Percentiles rank a stretch among this genome's conserved stretches.
phyloP scores from a whole-genome alignment of 1,284 basidiomycete species.

The Megacollybia platyphylla region DNA sequence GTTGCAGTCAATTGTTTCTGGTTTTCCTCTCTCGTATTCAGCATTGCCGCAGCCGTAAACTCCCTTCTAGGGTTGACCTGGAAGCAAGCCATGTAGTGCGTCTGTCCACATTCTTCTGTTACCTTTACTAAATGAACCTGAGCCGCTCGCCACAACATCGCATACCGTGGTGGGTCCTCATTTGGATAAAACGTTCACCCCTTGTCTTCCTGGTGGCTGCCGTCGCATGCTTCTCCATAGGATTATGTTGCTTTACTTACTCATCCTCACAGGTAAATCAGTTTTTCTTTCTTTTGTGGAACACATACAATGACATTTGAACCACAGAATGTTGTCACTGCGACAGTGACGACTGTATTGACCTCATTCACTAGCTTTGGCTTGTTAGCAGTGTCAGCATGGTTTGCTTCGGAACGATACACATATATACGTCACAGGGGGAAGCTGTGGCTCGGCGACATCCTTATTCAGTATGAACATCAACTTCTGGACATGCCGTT shows the following conservation, averaged over 20 bases:
- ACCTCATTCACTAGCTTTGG: conserved; percentile 67
- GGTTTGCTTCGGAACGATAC: conserved; percentile 70
- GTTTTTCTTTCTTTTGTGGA: conserved; percentile 3
- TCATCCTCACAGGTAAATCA: conserved; percentile 41
- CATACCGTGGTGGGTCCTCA: conserved; percentile 72
- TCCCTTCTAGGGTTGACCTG: conserved; percentile 59
- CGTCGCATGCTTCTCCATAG: conserved; percentile 60
- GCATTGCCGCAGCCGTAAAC: conserved; percentile 65
- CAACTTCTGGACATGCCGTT: background rate
- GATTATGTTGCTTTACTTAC: conserved; percentile 54
- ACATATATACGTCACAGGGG: conserved; percentile 58
- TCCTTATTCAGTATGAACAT: background rate
- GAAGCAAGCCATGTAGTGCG: conserved; percentile 73
- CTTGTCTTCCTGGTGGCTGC: conserved; percentile 63
- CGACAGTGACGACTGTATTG: conserved; percentile 61
- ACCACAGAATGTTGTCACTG: conserved; percentile 40
- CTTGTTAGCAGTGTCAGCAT: conserved; percentile 58
- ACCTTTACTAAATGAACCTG: conserved; percentile 7
- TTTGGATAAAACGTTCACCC: conserved; percentile 72
- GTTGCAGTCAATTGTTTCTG: conserved; percentile 58
- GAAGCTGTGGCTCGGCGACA: conserved; percentile 64
- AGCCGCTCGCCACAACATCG: conserved; percentile 39
- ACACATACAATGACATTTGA: background rate
- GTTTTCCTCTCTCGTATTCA: conserved; percentile 66
- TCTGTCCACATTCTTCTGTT: conserved; percentile 9